Percentiles rank a stretch among this genome's conserved stretches.
Conservation (phyloP, 208 protist species). For the Trypanosoma platydactyli region DNA sequence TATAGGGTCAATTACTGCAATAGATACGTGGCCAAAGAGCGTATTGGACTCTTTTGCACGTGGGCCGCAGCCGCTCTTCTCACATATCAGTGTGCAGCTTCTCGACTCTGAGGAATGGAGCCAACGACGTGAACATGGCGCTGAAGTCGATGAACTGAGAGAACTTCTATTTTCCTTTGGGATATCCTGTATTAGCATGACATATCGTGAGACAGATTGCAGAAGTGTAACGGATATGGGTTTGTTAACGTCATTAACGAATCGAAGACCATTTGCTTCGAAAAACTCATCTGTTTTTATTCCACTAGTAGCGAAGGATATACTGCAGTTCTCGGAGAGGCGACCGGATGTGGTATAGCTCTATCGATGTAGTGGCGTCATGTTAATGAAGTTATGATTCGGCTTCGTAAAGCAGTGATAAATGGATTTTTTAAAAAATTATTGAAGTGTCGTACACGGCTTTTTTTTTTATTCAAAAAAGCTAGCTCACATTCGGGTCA, state of each 20-base stretch:
- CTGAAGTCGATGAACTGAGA: slow-evolving; percentile 4
- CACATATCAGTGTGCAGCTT: slow-evolving; percentile 11
- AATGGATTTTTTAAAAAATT: no score
- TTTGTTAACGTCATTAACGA: slow-evolving; percentile 9
- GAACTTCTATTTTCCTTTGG: slow-evolving; percentile 1
- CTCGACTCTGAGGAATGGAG: slow-evolving; percentile 24
- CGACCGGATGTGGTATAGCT: background rate
- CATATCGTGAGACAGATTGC: slow-evolving; percentile 11
- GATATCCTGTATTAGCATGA: slow-evolving; percentile 1
- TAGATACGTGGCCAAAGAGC: slow-evolving; percentile 13
- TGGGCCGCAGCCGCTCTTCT: background rate
- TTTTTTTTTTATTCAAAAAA: no score
- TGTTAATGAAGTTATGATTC: background rate
- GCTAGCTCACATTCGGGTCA: no score
- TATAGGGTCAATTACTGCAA: slow-evolving; percentile 11
- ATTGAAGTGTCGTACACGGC: no score
- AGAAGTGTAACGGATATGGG: slow-evolving; percentile 25
- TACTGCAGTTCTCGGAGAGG: slow-evolving; percentile 14
- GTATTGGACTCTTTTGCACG: background rate
- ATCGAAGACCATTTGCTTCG: slow-evolving; percentile 14
- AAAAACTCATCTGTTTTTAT: slow-evolving; percentile 24
- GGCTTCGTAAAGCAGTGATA: no score
- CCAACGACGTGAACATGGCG: background rate
- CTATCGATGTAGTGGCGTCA: background rate
- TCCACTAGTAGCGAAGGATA: slow-evolving; percentile 16